Base-by-base conservation (phyloP, 164 flowering plant genomes). In the Macadamia tetraphylla region DNA sequence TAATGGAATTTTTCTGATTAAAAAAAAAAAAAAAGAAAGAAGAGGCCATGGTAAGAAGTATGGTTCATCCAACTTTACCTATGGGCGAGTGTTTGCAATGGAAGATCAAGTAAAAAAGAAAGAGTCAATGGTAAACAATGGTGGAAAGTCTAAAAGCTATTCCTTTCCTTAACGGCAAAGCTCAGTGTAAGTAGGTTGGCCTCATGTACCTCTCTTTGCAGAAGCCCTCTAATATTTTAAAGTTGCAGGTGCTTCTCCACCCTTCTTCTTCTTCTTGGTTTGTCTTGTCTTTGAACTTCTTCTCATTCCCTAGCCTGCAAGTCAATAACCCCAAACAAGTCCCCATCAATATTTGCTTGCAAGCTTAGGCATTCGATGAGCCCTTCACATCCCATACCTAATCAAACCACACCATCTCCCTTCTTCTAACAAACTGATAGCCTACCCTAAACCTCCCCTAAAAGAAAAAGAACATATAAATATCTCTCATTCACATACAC, bases 261-360 rank as follows among this genome's bases (percentile, higher is more conserved):
- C 32, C 15, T 40, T 42, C 3, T 40, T 42, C 23, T 23, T 23
- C 23, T 14, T 35, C 40, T 35, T 35, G 53, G 57, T 48, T 46
- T 8, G 10, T 6, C 6, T 67, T 46, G 51, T 66, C 46, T 46
- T 61, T 11, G 9, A 60, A 7, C 9, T 6, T 5, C 12, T 23
- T 23, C 60, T 29, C 57, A 35, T 52, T 29, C 58, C 64, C 64
- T 35, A 15, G 1, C 61, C 63, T 44, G 51, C 58, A 58, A 68
- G 63, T 77, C 72, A 71, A 71, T 13, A 58, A 14, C n/a, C 30
- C 23, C 53, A 14, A 29, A 35, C 40, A 17, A 62, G 80, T 79
- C 81, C 35, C 71, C 64, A 59, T 81, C 83, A 66, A 63, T 53
- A 68, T 78, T 84, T 77, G 81, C 84, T 74, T 82, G 62, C 84